Conservation (phyloP, 768 basidiomycete species). For the Psilocybe subaeruginosa region DNA sequence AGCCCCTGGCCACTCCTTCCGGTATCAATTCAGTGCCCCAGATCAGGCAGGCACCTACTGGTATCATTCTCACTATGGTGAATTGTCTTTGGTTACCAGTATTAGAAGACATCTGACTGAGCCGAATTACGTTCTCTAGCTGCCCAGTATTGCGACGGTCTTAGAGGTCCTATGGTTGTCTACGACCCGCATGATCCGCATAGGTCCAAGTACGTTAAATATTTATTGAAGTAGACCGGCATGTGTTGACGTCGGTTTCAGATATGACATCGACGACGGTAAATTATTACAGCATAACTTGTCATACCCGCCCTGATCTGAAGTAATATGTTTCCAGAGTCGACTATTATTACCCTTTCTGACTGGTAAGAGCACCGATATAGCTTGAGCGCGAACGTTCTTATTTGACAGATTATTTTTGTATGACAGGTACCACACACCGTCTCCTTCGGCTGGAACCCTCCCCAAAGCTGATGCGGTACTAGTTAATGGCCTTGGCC, state of each 20-base stretch:
- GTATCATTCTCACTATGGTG: conserved; percentile 44
- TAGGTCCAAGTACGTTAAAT: conserved; percentile 13
- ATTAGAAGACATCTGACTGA: conserved; percentile 24
- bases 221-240: not conserved
- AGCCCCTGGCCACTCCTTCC: conserved; percentile 38
- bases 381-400: not conserved
- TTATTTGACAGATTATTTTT: not conserved
- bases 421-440: conserved; percentile 30
- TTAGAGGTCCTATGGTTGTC: conserved; percentile 51
- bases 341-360: conserved; percentile 45
- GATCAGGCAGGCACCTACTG: conserved; percentile 50
- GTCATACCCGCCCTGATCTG: not conserved
- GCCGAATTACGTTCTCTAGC: conserved; percentile 21
- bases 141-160: conserved; percentile 60
- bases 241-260: not conserved
- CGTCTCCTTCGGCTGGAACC: conserved; percentile 28
- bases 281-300: conserved; percentile 1
- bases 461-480: conserved; percentile 36
- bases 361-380: conserved; percentile 34
- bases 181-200: conserved; percentile 46
- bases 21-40: conserved; percentile 21
- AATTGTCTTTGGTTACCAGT: conserved; percentile 11
- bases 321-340: conserved; percentile 23
- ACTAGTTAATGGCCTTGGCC: conserved; percentile 53
- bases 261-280: conserved; percentile 21